These are phyloP conservation scores for Erigeron philadelphicus DNA, from an alignment of 140 eudicot genomes.

Conservation along the genomic window DNA sequence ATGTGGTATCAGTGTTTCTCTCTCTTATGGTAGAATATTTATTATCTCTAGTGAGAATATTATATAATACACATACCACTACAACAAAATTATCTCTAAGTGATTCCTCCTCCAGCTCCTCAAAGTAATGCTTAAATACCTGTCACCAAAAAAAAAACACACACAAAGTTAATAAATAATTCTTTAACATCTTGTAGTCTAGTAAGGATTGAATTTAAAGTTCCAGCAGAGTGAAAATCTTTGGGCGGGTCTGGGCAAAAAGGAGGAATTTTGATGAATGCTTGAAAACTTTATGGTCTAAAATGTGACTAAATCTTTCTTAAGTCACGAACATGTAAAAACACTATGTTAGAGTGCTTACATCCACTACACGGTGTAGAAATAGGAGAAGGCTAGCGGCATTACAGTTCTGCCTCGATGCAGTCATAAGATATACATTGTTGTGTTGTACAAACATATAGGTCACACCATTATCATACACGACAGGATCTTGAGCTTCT, in stretches of 20 bases:
- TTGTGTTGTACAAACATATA: slow-evolving; percentile 96
- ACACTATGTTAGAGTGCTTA: slow-evolving; percentile 43
- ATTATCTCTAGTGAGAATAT: background rate
- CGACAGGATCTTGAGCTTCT: slow-evolving; percentile 86
- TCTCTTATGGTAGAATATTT: slow-evolving; percentile 1
- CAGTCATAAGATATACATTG: slow-evolving; percentile 90
- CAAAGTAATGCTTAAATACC: slow-evolving; percentile 97
- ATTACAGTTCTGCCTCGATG: slow-evolving; percentile 97
- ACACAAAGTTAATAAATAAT: slow-evolving; percentile 10
- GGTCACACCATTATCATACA: slow-evolving; percentile 79
- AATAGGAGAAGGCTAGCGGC: slow-evolving; percentile 91
- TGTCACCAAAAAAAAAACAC: slow-evolving; percentile 28
- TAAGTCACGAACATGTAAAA: slow-evolving; percentile 9
- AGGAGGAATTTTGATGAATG: background rate
- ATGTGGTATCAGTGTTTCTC: slow-evolving; percentile 26
- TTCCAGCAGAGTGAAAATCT: too few species aligned
- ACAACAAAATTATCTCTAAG: slow-evolving; percentile 96
- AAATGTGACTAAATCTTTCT: slow-evolving; percentile 5
- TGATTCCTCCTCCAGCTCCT: slow-evolving; percentile 98
- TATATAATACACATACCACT: slow-evolving; percentile 58
- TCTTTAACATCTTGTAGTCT: background rate
- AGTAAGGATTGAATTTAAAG: background rate
- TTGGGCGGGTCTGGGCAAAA: too few species aligned
- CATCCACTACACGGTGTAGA: slow-evolving; percentile 92
- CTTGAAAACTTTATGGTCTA: background rate